Conservation (phyloP, 2,329 filamentous ascomycete species). For the Clathrospora elynae region DNA sequence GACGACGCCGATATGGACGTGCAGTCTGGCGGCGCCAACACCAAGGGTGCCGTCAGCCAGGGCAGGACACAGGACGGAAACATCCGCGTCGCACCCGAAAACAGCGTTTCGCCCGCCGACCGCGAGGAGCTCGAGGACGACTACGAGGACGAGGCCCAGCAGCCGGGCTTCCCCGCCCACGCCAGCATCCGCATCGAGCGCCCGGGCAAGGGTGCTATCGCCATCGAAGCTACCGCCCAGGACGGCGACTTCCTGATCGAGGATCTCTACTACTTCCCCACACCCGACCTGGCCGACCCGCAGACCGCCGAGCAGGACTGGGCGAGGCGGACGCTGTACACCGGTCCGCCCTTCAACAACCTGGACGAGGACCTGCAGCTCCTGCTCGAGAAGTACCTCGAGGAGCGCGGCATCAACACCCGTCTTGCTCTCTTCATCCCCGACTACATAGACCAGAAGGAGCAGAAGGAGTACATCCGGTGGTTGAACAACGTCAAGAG, state of each 20-base stretch:
- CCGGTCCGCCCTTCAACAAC: constrained; percentile 89
- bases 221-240: constrained; percentile 83
- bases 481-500: constrained; percentile 88
- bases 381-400: constrained; percentile 88
- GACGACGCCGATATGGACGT: constrained; percentile 49
- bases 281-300: constrained; percentile 76
- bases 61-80: constrained; percentile 57
- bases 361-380: constrained; percentile 95
- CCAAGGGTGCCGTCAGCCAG: constrained; percentile 62
- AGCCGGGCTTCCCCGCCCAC: constrained; percentile 73
- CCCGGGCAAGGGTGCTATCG: constrained; percentile 79
- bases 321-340: constrained; percentile 77
- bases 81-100: constrained; percentile 61
- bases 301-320: constrained; percentile 77
- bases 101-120: constrained; percentile 62
- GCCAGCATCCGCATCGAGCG: constrained; percentile 90
- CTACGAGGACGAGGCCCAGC: constrained; percentile 58
- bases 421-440: constrained; percentile 87
- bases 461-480: constrained; percentile 92
- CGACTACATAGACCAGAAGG: constrained; percentile 97
- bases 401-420: constrained; percentile 89
- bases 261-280: constrained; percentile 85
- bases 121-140: constrained; percentile 63
- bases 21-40: constrained; percentile 62
- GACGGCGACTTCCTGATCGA: constrained; percentile 87